A percentile compares a stretch with the other conserved stretches of the same genome.
These are phyloP conservation scores for Arthroderma uncinatum DNA, from an alignment of 2,329 filamentous ascomycete genomes.

Conservation along the genomic window DNA sequence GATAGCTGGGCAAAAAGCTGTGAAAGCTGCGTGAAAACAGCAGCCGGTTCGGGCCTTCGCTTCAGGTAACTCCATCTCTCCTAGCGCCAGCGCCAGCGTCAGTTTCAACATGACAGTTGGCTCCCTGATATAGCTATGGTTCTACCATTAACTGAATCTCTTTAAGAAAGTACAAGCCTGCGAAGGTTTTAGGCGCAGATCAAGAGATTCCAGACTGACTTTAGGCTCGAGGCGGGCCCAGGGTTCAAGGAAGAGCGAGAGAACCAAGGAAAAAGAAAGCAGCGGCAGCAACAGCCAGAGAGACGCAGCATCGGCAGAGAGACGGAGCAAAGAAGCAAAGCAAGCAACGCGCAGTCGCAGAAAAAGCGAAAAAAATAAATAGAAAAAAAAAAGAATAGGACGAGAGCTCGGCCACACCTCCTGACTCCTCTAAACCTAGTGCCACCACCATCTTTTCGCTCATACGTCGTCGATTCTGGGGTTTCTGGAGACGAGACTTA, in stretches of 20 bases:
- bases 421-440: constrained; percentile 4
- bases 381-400: neutral
- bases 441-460: constrained; percentile 5
- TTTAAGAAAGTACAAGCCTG: neutral
- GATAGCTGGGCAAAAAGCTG: neutral
- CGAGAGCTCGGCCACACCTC: constrained; percentile 6
- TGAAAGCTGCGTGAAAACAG: too few species aligned
- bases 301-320: neutral
- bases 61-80: constrained; percentile 4
- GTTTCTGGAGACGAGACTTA: constrained; percentile 5
- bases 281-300: neutral
- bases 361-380: neutral
- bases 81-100: neutral
- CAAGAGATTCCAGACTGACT: constrained; percentile 7
- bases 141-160: neutral
- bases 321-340: neutral
- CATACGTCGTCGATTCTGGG: constrained; percentile 2
- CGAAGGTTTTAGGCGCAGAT: constrained; percentile 5
- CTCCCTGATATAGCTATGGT: constrained; percentile 1
- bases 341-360: neutral
- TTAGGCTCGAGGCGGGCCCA: constrained; percentile 6
- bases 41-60: neutral
- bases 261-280: constrained; percentile 4
- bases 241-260: constrained; percentile 2
- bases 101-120: neutral